These are phyloP conservation scores for Psidium friedrichsthalianum DNA, from an alignment of 345 rosid species.

Conservation along the genomic window DNA sequence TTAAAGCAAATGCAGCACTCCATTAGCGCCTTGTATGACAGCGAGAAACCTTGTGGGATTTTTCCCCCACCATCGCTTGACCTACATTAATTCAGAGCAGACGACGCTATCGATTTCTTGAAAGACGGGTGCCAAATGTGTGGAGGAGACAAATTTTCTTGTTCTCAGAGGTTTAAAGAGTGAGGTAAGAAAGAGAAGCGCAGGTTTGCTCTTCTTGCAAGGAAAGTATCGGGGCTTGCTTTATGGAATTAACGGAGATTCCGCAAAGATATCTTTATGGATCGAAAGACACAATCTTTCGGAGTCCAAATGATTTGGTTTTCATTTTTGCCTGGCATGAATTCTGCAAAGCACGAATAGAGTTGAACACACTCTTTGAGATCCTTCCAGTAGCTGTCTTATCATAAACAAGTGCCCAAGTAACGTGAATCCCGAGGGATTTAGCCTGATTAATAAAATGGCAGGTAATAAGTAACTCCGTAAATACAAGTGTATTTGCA, in stretches of 20 bases:
- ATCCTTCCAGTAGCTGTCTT: too few relatives aligned
- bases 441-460: too few relatives aligned
- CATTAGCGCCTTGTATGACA: not conserved
- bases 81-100: not conserved
- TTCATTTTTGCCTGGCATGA: slow-evolving; percentile 1
- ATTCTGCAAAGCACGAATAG: not conserved
- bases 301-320: slow-evolving; percentile 2
- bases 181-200: not conserved
- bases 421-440: too few relatives aligned
- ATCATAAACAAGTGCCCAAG: too few relatives aligned
- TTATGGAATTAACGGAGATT: not conserved
- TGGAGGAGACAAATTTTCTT: slow-evolving; percentile 5
- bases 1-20: slow-evolving; percentile 7
- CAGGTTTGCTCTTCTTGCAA: slow-evolving; percentile 4
- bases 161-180: slow-evolving; percentile 9
- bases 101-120: not conserved
- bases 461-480: too few relatives aligned
- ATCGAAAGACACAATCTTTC: not conserved
- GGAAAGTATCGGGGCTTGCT: slow-evolving; percentile 6
- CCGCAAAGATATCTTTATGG: not conserved
- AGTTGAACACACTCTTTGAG: too few relatives aligned
- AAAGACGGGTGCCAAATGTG: slow-evolving; percentile 9
- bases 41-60: not conserved
- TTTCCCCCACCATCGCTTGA: not conserved
- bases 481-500: too few relatives aligned